Evolutionary conservation across 2,329 filamentous ascomycete species (phyloP).

Genomic region (Fusarium albosuccineum): DNA sequence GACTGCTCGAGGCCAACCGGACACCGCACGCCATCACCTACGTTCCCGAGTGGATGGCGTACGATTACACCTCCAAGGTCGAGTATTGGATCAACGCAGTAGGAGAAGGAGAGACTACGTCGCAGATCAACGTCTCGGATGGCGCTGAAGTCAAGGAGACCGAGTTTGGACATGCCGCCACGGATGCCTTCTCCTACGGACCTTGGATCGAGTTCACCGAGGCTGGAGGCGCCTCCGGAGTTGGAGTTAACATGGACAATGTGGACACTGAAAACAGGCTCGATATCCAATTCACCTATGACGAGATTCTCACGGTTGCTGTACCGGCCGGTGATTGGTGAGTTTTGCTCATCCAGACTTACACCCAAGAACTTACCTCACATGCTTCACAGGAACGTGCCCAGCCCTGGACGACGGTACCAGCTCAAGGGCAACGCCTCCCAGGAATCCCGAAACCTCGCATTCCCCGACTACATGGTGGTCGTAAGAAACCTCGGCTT

Average conservation of each 20-base stretch:
- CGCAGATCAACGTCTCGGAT: constrained; percentile 27
- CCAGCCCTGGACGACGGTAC: constrained; percentile 33
- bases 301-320: constrained; percentile 37
- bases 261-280: constrained; percentile 28
- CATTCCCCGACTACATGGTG: constrained; percentile 34
- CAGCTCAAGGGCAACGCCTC: constrained; percentile 24
- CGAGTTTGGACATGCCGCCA: constrained; percentile 34
- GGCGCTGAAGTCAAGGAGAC: constrained; percentile 27
- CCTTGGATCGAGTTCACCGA: constrained; percentile 29
- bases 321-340: constrained; percentile 31
- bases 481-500: constrained; percentile 37
- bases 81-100: constrained; percentile 38
- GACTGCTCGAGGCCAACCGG: constrained; percentile 24
- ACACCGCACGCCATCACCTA: constrained; percentile 37
- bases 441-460: constrained; percentile 35
- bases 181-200: constrained; percentile 32
- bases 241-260: constrained; percentile 8
- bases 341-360: background rate
- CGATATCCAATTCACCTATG: constrained; percentile 35
- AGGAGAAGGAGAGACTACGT: constrained; percentile 29
- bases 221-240: constrained; percentile 18
- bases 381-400: constrained; percentile 27
- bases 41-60: constrained; percentile 30
- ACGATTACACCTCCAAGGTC: constrained; percentile 25
- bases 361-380: background rate